phyloP scores from a whole-genome alignment of 441 rosid genomes.

The Eruca vesicaria region DNA sequence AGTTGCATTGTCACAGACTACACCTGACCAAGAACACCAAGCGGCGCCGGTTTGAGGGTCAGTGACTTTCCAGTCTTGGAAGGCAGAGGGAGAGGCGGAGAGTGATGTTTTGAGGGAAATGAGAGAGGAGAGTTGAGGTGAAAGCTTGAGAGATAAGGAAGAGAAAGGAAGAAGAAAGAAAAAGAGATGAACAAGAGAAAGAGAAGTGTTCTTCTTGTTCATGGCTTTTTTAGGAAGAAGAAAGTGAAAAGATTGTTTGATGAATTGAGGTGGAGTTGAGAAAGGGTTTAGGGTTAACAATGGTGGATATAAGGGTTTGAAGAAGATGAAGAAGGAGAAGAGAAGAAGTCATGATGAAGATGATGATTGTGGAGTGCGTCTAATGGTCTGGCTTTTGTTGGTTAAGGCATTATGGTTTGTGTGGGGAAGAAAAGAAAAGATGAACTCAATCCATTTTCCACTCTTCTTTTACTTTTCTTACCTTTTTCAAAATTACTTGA shows the following conservation, averaged over 20 bases:
- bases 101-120: conserved; percentile 73
- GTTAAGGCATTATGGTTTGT: conserved; percentile 35
- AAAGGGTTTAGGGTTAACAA: conserved; percentile 47
- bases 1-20: conserved; percentile 56
- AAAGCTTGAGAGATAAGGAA: conserved; percentile 35
- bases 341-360: conserved; percentile 58
- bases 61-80: conserved; percentile 63
- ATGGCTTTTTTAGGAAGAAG: conserved; percentile 42
- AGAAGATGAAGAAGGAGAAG: conserved; percentile 26
- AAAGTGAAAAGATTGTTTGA: conserved; percentile 17
- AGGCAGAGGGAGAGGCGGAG: conserved; percentile 48
- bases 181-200: conserved; percentile 35
- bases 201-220: conserved; percentile 38
- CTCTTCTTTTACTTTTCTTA: conserved; percentile 45
- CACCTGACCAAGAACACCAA: conserved; percentile 93
- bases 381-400: conserved; percentile 41
- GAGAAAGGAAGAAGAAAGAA: conserved; percentile 21
- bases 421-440: conserved; percentile 36
- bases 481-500: conserved; percentile 32
- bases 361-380: conserved; percentile 40
- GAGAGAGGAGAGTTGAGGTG: conserved; percentile 70
- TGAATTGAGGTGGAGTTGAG: conserved; percentile 28
- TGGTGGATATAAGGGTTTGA: conserved; percentile 40
- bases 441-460: conserved; percentile 29
- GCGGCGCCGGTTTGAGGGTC: conserved; percentile 34